These are phyloP conservation scores for Geotrichum klebahnii DNA, from an alignment of 1,139 yeast genomes.

Conservation along the genomic window DNA sequence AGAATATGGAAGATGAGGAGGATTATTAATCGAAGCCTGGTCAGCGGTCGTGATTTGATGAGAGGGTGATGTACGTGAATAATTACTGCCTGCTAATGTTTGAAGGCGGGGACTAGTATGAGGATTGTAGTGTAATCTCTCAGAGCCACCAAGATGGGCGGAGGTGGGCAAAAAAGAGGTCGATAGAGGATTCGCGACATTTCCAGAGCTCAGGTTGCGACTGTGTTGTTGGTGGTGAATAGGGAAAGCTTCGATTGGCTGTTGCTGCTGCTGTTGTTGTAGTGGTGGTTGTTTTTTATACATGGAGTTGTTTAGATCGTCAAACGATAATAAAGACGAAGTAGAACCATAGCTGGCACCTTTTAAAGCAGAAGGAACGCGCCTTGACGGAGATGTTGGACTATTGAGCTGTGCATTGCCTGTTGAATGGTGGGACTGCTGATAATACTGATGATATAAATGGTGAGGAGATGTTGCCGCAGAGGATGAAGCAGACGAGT, in stretches of 20 bases:
- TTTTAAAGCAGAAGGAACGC: conserved; percentile 8
- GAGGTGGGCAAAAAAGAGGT: conserved; percentile 9
- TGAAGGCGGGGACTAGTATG: conserved; percentile 23
- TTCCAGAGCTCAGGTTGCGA: conserved; percentile 11
- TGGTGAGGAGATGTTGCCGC: conserved; percentile 3
- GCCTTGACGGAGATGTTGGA: conserved; percentile 8
- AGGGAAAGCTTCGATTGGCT: conserved; percentile 18
- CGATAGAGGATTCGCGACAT: conserved; percentile 5
- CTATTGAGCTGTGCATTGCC: conserved; percentile 3
- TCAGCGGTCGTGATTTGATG: not conserved
- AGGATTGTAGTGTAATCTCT: conserved; percentile 17
- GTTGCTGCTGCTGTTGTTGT: conserved; percentile 21
- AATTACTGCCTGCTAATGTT: conserved; percentile 22
- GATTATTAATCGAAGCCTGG: not conserved
- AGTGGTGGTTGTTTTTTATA: not conserved
- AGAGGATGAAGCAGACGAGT: conserved; percentile 5
- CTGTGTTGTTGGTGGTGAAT: conserved; percentile 19
- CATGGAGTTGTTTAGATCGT: conserved; percentile 17
- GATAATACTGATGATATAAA: conserved; percentile 1
- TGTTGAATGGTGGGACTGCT: not conserved
- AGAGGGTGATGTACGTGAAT: not conserved
- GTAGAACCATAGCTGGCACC: conserved; percentile 22
- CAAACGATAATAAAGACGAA: conserved; percentile 21
- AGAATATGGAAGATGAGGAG: conserved; percentile 11
- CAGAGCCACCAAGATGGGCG: not conserved